These are phyloP conservation scores for Trichoderma erinaceum DNA, from an alignment of 495 filamentous ascomycete species.

Conservation along the genomic window DNA sequence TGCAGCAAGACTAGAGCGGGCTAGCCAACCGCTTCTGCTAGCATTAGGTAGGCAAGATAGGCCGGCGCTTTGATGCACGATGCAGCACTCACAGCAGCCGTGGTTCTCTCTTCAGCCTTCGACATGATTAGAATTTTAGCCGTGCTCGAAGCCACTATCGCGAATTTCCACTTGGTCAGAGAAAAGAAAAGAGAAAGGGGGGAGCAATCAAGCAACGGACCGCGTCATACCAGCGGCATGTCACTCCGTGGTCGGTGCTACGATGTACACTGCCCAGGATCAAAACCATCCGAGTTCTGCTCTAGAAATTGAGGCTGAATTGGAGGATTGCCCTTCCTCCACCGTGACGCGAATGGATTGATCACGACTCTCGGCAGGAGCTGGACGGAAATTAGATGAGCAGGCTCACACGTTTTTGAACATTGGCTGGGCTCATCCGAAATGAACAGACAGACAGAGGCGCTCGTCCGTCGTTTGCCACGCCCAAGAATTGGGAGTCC, in stretches of 20 bases:
- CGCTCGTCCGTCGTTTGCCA: background rate
- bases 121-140: background rate
- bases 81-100: background rate
- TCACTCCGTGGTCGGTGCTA: background rate
- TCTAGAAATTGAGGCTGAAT: constrained; percentile 1
- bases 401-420: background rate
- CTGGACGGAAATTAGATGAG: constrained; percentile 8
- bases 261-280: background rate
- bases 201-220: background rate
- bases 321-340: constrained; percentile 1
- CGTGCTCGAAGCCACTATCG: background rate
- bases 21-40: background rate
- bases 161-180: background rate
- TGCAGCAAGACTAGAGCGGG: background rate
- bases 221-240: background rate
- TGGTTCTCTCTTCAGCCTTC: background rate
- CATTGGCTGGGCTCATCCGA: background rate
- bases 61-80: background rate
- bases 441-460: background rate
- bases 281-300: background rate
- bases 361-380: background rate
- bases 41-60: background rate
- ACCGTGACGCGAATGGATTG: background rate
- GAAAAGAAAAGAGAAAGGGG: background rate
- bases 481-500: background rate